A percentile compares a stretch with the other conserved stretches of the same genome.
Evolutionary conservation across 495 filamentous ascomycete genomes (phyloP).

Genomic region (Penicillium ucsense): DNA sequence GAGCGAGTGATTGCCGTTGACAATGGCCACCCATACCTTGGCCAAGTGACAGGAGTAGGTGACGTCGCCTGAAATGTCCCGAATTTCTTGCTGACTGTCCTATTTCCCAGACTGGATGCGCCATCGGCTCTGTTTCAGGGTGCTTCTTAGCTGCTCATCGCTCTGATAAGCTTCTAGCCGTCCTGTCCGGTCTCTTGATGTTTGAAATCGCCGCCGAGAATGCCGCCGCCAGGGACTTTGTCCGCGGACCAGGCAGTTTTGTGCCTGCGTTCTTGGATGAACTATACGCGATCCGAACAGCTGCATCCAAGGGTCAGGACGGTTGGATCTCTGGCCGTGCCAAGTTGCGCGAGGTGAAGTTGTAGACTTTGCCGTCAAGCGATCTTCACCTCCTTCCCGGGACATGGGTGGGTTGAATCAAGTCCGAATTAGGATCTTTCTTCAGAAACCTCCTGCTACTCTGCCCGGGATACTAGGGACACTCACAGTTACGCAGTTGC

Average conservation of each 20-base stretch:
- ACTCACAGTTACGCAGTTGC: too few species aligned
- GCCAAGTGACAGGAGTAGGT: conserved; percentile 66
- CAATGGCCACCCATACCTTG: conserved; percentile 72
- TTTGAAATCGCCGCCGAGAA: conserved; percentile 82
- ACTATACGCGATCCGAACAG: conserved; percentile 42
- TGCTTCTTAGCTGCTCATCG: conserved; percentile 54
- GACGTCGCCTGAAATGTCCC: too few species aligned
- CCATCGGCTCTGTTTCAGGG: conserved; percentile 71
- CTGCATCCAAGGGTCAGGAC: conserved; percentile 36
- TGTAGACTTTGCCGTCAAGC: conserved; percentile 11
- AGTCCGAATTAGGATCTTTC: too few species aligned
- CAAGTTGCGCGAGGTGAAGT: conserved; percentile 38
- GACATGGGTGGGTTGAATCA: too few species aligned
- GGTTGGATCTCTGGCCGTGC: conserved; percentile 44
- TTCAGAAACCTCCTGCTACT: too few species aligned
- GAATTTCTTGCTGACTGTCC: conserved; percentile 1
- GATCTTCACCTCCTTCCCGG: too few species aligned
- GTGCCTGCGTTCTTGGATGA: conserved; percentile 79
- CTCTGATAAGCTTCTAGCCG: conserved; percentile 55
- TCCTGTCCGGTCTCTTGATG: conserved; percentile 61
- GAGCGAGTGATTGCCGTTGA: conserved; percentile 50
- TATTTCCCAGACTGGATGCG: conserved; percentile 58
- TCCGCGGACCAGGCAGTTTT: conserved; percentile 78
- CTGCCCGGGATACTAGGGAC: too few species aligned
- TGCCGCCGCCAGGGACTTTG: conserved; percentile 50